Base-by-base conservation (phyloP, 1,139 yeast genomes). In the Candida smagusa region DNA sequence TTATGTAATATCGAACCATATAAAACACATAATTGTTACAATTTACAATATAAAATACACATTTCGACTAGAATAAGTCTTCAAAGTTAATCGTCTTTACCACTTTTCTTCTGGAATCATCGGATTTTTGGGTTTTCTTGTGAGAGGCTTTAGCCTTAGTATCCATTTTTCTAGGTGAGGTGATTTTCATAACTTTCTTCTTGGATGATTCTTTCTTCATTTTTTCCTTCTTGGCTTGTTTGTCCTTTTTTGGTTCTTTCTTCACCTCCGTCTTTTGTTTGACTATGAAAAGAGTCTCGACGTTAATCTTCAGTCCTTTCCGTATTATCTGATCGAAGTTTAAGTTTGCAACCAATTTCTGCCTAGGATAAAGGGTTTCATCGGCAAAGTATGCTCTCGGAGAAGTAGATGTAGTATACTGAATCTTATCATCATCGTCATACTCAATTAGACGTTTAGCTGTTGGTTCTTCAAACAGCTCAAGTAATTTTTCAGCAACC, bases 261-360 rank as follows among this genome's bases (percentile, higher is more conserved):
- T 27, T 27, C 3, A 23, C 4, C 11, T 9, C 11, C 4, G 26
- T 23, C 19, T 16, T 16, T 16, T 16, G 19, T 16, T 16, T 16
- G 26, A n/a, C n/a, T 7, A 12, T 16, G 22, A 16, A 7, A 12
- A 16, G 9, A n/a, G 22, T 13, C 12, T 28, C 9, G 5, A 12
- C 30, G 16, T 28, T 12, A 11, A 48, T 42, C 37, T 42, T 47
- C 29, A 48, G 46, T 9, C 52, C 52, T 34, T 53, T 54, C 25
- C 41, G 42, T 21, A 58, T 34, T 6, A 58, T 58, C 38, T 58
- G 61, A 26, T 51, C 54, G 33, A 58, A 56, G 35, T 58, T 49
- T 32, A 58, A 40, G 27, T 53, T 53, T 0, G 61, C 63, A 6
- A 58, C 63, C 25, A 56, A 35, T 34, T 58, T 58, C 25, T 58